phyloP scores from a whole-genome alignment of 805 yeast genomes.

The Hanseniaspora meyeri region DNA sequence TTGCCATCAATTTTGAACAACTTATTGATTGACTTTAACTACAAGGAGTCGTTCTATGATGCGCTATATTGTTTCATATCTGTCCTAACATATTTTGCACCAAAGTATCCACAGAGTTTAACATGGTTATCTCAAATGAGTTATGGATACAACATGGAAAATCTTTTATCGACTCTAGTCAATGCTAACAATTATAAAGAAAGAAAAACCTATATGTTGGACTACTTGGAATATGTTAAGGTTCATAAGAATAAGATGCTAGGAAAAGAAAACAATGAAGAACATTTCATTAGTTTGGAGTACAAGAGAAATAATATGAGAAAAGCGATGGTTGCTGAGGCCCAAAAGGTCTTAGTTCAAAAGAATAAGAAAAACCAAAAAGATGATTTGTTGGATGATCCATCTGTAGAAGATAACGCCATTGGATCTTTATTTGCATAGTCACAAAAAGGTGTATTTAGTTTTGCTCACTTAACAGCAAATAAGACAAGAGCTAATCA shows the following conservation, averaged over 20 bases:
- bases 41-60: conserved; percentile 78
- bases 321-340: conserved; percentile 38
- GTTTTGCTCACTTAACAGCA: too few relatives aligned
- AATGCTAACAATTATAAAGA: conserved; percentile 60
- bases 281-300: conserved; percentile 22
- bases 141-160: conserved; percentile 44
- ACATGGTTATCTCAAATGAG: conserved; percentile 46
- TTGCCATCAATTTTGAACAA: conserved; percentile 58
- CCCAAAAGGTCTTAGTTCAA: conserved; percentile 42
- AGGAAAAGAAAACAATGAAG: conserved; percentile 30
- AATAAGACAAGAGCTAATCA: background rate
- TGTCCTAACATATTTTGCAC: conserved; percentile 39
- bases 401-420: conserved; percentile 59
- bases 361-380: conserved; percentile 35
- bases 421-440: conserved; percentile 47
- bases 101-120: conserved; percentile 60
- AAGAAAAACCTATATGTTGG: conserved; percentile 68
- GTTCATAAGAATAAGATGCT: conserved; percentile 27
- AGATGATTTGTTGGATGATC: conserved; percentile 55
- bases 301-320: conserved; percentile 26
- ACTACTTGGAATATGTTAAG: conserved; percentile 55
- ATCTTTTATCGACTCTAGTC: conserved; percentile 51
- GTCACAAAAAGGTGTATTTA: background rate
- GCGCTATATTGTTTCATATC: conserved; percentile 75
- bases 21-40: conserved; percentile 61